Base-by-base conservation (phyloP, 2,329 filamentous ascomycete species). In the Thelonectria rubi region DNA sequence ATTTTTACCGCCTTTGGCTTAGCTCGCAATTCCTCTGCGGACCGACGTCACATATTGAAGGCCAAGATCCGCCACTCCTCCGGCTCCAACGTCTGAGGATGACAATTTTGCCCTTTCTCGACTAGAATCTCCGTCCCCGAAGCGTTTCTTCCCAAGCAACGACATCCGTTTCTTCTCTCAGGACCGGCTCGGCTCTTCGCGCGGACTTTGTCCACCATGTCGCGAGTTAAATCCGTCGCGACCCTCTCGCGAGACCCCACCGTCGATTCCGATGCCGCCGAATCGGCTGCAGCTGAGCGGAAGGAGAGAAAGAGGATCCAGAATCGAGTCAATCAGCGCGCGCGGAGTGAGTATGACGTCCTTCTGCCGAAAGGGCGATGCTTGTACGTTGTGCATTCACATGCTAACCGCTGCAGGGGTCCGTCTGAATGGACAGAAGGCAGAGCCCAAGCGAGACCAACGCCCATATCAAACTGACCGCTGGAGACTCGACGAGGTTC, bases 251-350 rank as follows among this genome's bases (percentile, higher is more conserved):
- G 5, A 14, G 21, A 24, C 14, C 17, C 15, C 18, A n/a, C 9
- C 6, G 8, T n/a, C 2, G 20, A 50, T n/a, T n/a, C 46, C 40
- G 47, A 42, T 7, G 14, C 4, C 10, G 11, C 51, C 51, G 45
- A 24, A 24, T 24, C 17, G 1, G n/a, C 51, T 5, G 40, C 32
- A 6, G 14, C 3, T 30, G 26, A 61, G n/a, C 61, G 59, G 3
- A 66, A 58, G 42, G 34, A 55, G 30, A 57, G 59, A 12, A 66
- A 60, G 40, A 64, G 48, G 34, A 30, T 65, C 3, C 64, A 66
- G 37, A 68, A 66, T 32, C 48, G 59, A 11, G 8, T 65, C 18
- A 62, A 60, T 21, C 65, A 68, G 21, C 57, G 58, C 8, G 49
- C 60, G 39, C 50, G 39, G 9, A 68, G 64, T 66, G 34, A 50